Evolutionary conservation across 495 filamentous ascomycete genomes (phyloP).

Genomic region (Trichocladium antarcticum): DNA sequence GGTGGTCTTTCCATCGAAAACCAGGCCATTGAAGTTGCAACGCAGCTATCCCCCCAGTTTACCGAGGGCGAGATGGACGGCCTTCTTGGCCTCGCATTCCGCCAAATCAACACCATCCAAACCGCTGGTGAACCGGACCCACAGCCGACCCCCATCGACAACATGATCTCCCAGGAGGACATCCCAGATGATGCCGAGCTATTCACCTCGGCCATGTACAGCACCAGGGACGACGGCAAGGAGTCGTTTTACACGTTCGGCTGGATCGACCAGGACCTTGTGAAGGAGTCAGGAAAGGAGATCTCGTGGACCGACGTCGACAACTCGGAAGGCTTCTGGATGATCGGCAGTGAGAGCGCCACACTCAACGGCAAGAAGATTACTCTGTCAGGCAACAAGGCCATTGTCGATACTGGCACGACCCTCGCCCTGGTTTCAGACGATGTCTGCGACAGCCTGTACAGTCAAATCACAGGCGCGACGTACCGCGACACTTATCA

Average conservation of each 20-base stretch:
- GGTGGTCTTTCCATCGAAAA: conserved; percentile 57
- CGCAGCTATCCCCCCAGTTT: conserved; percentile 52
- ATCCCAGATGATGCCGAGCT: conserved; percentile 52
- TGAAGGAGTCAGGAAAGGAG: conserved; percentile 43
- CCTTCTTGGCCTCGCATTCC: conserved; percentile 60
- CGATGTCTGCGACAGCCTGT: conserved; percentile 53
- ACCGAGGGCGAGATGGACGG: conserved; percentile 52
- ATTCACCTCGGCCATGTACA: conserved; percentile 66
- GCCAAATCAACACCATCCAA: conserved; percentile 56
- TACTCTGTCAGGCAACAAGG: conserved; percentile 50
- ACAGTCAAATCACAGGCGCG: conserved; percentile 57
- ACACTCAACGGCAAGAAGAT: conserved; percentile 51
- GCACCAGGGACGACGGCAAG: conserved; percentile 46
- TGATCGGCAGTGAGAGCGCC: conserved; percentile 50
- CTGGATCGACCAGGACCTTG: conserved; percentile 56
- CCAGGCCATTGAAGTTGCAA: conserved; percentile 61
- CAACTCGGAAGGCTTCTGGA: conserved; percentile 63
- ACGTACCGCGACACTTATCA: conserved; percentile 52
- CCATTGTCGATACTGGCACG: conserved; percentile 72
- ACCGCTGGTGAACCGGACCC: conserved; percentile 36
- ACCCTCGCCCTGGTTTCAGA: conserved; percentile 63
- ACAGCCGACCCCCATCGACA: conserved; percentile 61
- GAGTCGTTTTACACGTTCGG: conserved; percentile 73
- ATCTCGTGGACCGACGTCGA: conserved; percentile 57
- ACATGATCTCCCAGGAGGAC: conserved; percentile 59